A percentile compares a stretch with the other conserved stretches of the same genome.
These are phyloP conservation scores for Massariosphaeria phaeospora DNA, from an alignment of 495 filamentous ascomycete genomes.

Conservation along the genomic window DNA sequence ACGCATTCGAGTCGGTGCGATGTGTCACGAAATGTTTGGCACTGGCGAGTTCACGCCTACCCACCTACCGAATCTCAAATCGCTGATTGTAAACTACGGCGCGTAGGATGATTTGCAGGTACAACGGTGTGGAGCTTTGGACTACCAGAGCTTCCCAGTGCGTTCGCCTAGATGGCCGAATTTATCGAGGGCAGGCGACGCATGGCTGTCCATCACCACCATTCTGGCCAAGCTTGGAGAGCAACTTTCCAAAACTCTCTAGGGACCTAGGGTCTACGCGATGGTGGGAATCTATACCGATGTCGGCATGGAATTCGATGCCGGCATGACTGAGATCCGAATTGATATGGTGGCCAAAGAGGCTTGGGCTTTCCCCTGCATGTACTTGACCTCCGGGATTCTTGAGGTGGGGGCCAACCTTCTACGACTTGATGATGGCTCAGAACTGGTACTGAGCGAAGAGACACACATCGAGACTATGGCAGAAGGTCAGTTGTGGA, in stretches of 20 bases:
- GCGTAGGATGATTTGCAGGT: no score
- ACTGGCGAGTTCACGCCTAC: no score
- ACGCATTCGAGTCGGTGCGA: not conserved
- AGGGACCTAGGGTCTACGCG: not conserved
- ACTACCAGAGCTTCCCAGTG: no score
- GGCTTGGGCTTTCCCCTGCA: not conserved
- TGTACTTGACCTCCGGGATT: not conserved
- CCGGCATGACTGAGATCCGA: not conserved
- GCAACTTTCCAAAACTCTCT: no score
- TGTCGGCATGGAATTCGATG: not conserved
- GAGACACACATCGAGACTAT: not conserved
- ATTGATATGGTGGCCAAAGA: not conserved
- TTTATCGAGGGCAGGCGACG: no score
- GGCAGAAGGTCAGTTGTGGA: conserved; percentile 8
- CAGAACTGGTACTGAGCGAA: not conserved
- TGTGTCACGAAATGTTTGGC: no score
- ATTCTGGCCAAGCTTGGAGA: no score
- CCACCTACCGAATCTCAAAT: not conserved
- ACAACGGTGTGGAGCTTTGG: not conserved
- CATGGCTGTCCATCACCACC: not conserved
- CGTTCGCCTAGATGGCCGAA: no score
- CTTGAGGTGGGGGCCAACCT: not conserved
- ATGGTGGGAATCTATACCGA: not conserved
- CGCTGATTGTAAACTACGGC: not conserved
- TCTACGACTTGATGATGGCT: not conserved